Evolutionary conservation across 352 stramenopile genomes (phyloP).

Genomic region (Phytopythium ostracodes): DNA sequence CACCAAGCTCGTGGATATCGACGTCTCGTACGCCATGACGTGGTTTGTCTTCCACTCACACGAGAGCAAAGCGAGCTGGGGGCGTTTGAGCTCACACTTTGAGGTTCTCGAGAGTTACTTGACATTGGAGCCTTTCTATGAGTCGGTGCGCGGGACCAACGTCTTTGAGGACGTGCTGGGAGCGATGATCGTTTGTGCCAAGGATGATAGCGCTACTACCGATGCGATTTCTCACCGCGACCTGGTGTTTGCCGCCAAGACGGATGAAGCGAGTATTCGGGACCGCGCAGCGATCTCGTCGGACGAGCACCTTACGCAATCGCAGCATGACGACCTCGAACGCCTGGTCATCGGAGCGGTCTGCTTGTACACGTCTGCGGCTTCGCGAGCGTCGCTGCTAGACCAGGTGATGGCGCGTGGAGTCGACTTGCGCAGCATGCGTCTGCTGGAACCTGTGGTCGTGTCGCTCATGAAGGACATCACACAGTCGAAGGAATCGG

Average conservation of each 20-base stretch:
- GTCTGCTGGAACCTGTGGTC: not conserved
- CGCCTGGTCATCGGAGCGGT: conserved; percentile 17
- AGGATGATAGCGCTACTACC: not conserved
- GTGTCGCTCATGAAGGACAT: conserved; percentile 1
- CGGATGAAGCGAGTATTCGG: not conserved
- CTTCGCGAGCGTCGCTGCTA: conserved; percentile 11
- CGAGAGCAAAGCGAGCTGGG: conserved; percentile 12
- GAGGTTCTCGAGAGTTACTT: conserved; percentile 43
- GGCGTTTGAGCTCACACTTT: conserved; percentile 8
- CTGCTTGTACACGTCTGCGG: conserved; percentile 16
- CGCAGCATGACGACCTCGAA: conserved; percentile 29
- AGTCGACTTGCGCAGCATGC: not conserved
- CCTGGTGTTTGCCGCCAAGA: conserved; percentile 4
- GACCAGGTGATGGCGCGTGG: conserved; percentile 15
- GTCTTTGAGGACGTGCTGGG: not conserved
- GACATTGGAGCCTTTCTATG: conserved; percentile 43
- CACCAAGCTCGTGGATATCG: conserved; percentile 53
- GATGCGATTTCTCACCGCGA: conserved; percentile 4
- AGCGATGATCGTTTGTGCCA: no score
- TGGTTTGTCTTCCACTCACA: conserved; percentile 67
- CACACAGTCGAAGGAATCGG: not conserved
- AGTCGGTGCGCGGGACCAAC: conserved; percentile 18
- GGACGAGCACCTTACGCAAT: conserved; percentile 18
- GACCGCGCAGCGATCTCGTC: not conserved
- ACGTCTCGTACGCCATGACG: conserved; percentile 69